Percentiles rank a stretch among this genome's conserved stretches.
Conservation (phyloP, 176 grass and related monocot species). For the Ensete ventricosum region DNA sequence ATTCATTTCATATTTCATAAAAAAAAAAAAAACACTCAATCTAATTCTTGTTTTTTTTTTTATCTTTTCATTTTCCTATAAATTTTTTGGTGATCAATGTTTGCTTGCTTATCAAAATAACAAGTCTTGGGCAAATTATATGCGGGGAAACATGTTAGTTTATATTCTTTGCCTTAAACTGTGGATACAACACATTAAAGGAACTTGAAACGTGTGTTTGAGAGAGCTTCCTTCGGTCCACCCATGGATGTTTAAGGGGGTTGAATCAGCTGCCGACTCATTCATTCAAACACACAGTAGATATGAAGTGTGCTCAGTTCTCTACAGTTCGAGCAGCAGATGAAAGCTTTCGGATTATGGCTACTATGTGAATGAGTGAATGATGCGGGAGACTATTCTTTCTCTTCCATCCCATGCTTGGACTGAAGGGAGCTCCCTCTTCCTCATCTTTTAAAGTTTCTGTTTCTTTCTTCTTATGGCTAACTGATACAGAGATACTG, state of each 20-base stretch:
- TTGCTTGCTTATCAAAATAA: no score
- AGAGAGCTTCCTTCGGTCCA: constrained; percentile 2
- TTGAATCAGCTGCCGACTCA: constrained; percentile 2
- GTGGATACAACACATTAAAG: background rate
- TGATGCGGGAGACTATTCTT: constrained; percentile 4
- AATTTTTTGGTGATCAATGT: no score
- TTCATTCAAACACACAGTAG: background rate
- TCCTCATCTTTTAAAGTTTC: background rate
- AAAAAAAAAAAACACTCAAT: no score
- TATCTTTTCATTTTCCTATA: no score
- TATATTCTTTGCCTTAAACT: background rate
- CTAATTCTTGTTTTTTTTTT: no score
- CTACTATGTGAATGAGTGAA: constrained; percentile 1
- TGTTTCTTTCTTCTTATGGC: no score
- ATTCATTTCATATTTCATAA: no score
- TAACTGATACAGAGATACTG: no score
- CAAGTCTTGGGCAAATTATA: no score
- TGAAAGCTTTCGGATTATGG: background rate
- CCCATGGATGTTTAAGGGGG: background rate
- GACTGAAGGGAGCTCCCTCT: constrained; percentile 1
- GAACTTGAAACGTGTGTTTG: background rate
- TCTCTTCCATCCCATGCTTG: background rate
- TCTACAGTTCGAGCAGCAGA: background rate
- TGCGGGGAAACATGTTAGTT: background rate
- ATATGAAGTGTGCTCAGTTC: background rate